Base-by-base conservation (phyloP, 768 basidiomycete genomes). In the Mycena maculata region DNA sequence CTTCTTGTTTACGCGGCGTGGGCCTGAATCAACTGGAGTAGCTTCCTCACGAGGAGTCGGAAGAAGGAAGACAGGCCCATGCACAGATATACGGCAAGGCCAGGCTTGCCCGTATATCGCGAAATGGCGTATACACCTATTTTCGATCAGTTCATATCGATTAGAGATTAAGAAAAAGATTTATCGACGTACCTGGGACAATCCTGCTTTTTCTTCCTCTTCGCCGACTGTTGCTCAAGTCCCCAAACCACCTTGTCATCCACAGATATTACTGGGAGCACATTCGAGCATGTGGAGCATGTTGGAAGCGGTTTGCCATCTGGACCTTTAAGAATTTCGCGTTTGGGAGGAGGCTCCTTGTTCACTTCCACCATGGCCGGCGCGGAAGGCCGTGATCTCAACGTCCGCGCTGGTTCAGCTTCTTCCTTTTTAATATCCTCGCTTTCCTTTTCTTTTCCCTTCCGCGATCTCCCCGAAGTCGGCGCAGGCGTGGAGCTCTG, bases 211-310 rank as follows among this genome's bases (percentile, higher is more conserved):
- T 82, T 82, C 76, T 88, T 89, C 73, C 86, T 88, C 76, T 81
- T 86, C 53, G 82, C 82, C 33, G 85, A 80, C n/a, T n/a, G n/a
- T 60, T 75, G 81, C 71, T 88, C 87, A 23, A 84, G 65, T 44
- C 92, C 92, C 90, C 91, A 93, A 38, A 93, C 90, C 25, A 93
- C 86, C 76, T 89, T 83, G 44, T 86, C 86, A 77, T 92, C 90
- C 28, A 93, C 89, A 54, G 89, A 86, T 71, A 93, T 93, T 64
- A 94, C 85, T 3, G 92, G 92, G 70, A 94, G 76, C 56, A 93
- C 81, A 74, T 88, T 92, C 57, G 79, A 80, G 77, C 92, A 93
- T 27, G 90, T 93, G 73, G 83, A 79, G 68, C 92, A 94, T n/a
- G 79, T 87, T 52, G 92, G 92, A 31, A 92, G 77, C 20, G 83